Evolutionary conservation across 192 early-diverging fungal species (phyloP).

Genomic region (Podila minutissima): DNA sequence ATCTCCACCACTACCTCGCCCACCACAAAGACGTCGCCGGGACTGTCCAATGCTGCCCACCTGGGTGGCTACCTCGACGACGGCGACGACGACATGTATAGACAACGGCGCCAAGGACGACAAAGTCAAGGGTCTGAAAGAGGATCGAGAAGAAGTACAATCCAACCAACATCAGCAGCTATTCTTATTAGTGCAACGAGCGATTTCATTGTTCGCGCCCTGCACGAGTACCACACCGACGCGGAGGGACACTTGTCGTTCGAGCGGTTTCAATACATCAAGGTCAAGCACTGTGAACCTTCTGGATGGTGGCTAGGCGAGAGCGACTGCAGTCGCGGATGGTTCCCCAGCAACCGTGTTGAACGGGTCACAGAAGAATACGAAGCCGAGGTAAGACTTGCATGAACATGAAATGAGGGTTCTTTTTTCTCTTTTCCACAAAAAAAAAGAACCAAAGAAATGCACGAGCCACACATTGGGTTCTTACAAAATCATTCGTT

Average conservation of each 20-base stretch:
- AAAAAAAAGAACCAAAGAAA: too few relatives aligned
- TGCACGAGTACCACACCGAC: conserved; percentile 5
- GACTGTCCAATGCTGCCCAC: conserved; percentile 2
- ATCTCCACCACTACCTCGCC: conserved; percentile 1
- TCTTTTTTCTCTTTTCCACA: too few relatives aligned
- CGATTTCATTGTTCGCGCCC: conserved; percentile 5
- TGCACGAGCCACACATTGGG: too few relatives aligned
- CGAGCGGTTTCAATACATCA: background rate
- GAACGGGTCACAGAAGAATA: conserved; percentile 1
- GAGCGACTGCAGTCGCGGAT: conserved; percentile 1
- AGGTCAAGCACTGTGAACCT: conserved; percentile 7
- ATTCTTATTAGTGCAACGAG: background rate
- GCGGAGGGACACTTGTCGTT: background rate
- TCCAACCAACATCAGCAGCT: background rate
- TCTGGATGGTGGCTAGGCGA: conserved; percentile 10
- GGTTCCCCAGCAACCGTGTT: conserved; percentile 6
- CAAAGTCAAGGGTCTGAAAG: background rate
- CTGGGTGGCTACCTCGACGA: background rate
- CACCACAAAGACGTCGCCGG: conserved; percentile 1
- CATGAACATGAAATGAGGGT: background rate
- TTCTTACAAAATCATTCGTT: too few relatives aligned
- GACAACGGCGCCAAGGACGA: background rate
- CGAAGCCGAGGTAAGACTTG: conserved; percentile 4
- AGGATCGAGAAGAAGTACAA: background rate
- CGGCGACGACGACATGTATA: background rate